Evolutionary conservation across 2,329 filamentous ascomycete species (phyloP).

Genomic region (Phyllosticta capitalensis): DNA sequence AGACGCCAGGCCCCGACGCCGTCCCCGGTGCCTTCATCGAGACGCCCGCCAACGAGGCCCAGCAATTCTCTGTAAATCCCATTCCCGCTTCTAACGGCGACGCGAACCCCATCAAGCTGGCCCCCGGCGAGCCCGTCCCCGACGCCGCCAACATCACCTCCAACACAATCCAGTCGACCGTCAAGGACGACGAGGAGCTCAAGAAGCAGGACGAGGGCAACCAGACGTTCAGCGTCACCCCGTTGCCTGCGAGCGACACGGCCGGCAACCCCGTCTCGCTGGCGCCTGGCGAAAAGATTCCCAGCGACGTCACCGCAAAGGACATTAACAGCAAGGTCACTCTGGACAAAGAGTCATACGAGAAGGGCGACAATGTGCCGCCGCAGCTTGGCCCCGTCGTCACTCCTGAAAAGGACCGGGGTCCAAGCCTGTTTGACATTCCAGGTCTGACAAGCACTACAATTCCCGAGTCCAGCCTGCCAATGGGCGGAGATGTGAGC

Average conservation of each 20-base stretch:
- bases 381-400: constrained; percentile 37
- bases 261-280: constrained; percentile 71
- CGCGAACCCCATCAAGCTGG: constrained; percentile 71
- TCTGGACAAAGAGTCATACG: constrained; percentile 77
- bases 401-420: constrained; percentile 35
- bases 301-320: constrained; percentile 53
- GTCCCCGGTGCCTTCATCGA: constrained; percentile 62
- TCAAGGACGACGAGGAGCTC: constrained; percentile 25
- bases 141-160: constrained; percentile 52
- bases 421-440: constrained; percentile 37
- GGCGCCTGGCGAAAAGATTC: constrained; percentile 67
- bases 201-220: constrained; percentile 27
- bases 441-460: constrained; percentile 48
- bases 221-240: constrained; percentile 46
- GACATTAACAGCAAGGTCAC: constrained; percentile 56
- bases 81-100: constrained; percentile 48
- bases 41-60: constrained; percentile 50
- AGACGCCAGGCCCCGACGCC: constrained; percentile 19
- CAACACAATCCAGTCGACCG: constrained; percentile 60
- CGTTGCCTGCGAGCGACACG: constrained; percentile 49
- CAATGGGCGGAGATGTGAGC: constrained; percentile 42
- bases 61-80: constrained; percentile 47
- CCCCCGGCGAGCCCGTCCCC: constrained; percentile 73
- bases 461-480: constrained; percentile 76
- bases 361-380: constrained; percentile 57